Conservation (phyloP, 805 yeast genomes). For the Candida coleopterorum region DNA sequence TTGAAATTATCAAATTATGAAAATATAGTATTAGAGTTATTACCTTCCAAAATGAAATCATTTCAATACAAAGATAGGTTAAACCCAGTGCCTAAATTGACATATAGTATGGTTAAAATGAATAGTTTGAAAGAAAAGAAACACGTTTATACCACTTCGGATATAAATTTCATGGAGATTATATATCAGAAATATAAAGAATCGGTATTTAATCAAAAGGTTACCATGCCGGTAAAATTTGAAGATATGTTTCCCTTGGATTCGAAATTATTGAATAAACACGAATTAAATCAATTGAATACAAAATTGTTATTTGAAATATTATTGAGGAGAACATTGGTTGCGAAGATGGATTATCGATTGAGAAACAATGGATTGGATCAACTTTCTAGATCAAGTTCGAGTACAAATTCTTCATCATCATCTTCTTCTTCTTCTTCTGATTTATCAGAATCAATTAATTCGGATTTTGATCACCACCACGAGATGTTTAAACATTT, state of each 20-base stretch:
- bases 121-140: not conserved
- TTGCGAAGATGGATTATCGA: conserved; percentile 37
- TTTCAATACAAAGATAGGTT: conserved; percentile 18
- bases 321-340: conserved; percentile 36
- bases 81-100: conserved; percentile 13
- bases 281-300: conserved; percentile 26
- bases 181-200: conserved; percentile 25
- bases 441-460: not conserved
- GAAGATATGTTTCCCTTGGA: conserved; percentile 27
- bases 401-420: not conserved
- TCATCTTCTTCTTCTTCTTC: not conserved
- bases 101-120: not conserved
- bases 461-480: not conserved
- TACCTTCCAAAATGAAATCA: conserved; percentile 25
- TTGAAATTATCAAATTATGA: conserved; percentile 16
- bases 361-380: conserved; percentile 10
- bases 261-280: conserved; percentile 15
- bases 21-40: conserved; percentile 19
- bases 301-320: conserved; percentile 31
- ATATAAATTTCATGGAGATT: conserved; percentile 11
- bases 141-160: not conserved
- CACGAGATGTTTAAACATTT: not conserved
- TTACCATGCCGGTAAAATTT: conserved; percentile 22
- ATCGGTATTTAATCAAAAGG: conserved; percentile 19
- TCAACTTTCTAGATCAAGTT: too few species aligned